phyloP scores from a whole-genome alignment of 306 rosid species.

The Citrullus mucosospermus region DNA sequence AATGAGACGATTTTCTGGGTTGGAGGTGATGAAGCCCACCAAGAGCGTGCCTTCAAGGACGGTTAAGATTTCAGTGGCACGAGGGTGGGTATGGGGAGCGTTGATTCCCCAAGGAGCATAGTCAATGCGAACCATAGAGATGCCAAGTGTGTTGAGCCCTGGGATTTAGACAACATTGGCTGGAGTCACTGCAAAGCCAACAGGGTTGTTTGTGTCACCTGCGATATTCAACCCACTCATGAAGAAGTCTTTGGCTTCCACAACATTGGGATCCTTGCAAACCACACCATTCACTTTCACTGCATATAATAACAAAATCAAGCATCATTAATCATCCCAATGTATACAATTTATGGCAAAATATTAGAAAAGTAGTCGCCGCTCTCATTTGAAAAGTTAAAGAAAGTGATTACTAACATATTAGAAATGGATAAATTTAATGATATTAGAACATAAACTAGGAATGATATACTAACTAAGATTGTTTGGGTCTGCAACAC shows the following conservation, averaged over 20 bases:
- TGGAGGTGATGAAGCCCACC: conserved; percentile 29
- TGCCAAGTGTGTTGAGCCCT: conserved; percentile 25
- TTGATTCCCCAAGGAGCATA: conserved; percentile 23
- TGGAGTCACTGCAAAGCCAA: conserved; percentile 21
- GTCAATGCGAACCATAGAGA: conserved; percentile 25
- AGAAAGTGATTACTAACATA: too few species aligned
- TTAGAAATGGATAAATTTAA: too few species aligned
- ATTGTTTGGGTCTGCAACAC: background rate
- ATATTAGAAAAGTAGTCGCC: too few species aligned
- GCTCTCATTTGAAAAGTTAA: too few species aligned
- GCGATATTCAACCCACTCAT: conserved; percentile 16
- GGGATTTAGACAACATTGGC: conserved; percentile 17
- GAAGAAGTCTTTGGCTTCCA: conserved; percentile 22
- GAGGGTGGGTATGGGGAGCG: conserved; percentile 27
- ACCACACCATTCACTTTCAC: conserved; percentile 17
- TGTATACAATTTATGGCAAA: background rate
- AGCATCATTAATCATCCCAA: too few species aligned
- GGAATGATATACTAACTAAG: background rate
- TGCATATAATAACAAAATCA: background rate
- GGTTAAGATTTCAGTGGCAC: conserved; percentile 18
- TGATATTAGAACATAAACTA: too few species aligned
- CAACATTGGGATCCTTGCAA: conserved; percentile 24
- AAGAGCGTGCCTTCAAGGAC: conserved; percentile 22
- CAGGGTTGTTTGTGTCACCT: conserved; percentile 19
- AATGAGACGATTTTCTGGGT: conserved; percentile 14